A percentile compares a stretch with the other conserved stretches of the same genome.
Evolutionary conservation across 768 basidiomycete genomes (phyloP).

Genomic region (Termitomyces eurrhizus): DNA sequence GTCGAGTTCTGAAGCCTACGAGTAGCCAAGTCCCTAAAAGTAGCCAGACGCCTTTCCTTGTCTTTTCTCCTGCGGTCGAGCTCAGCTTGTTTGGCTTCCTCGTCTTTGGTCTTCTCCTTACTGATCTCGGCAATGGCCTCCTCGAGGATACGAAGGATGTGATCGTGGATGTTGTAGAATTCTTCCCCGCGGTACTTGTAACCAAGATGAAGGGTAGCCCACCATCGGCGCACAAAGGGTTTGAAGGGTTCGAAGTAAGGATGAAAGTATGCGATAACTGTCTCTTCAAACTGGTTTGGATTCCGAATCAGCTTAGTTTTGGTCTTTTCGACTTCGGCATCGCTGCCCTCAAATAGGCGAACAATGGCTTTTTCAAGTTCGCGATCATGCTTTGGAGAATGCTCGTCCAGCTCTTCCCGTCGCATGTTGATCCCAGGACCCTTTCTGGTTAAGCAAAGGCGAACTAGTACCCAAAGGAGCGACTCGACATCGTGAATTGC

Average conservation of each 20-base stretch:
- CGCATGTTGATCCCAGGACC: slow-evolving; percentile 13
- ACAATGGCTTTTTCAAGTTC: neutral
- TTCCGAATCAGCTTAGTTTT: neutral
- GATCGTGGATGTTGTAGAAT: neutral
- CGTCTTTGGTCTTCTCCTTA: neutral
- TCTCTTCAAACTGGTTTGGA: neutral
- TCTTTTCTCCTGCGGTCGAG: neutral
- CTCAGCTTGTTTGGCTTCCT: neutral
- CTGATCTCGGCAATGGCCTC: neutral
- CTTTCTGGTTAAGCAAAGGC: slow-evolving; percentile 15
- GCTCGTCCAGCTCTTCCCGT: neutral
- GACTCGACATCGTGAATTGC: slow-evolving; percentile 20
- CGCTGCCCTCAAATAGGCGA: neutral
- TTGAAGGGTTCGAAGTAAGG: slow-evolving; percentile 2
- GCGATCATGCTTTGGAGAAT: neutral
- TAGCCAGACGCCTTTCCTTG: neutral
- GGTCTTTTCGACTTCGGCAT: neutral
- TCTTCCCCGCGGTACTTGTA: neutral
- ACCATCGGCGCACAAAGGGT: slow-evolving; percentile 2
- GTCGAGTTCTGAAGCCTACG: too few relatives aligned
- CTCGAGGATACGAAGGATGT: neutral
- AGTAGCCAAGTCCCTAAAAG: neutral
- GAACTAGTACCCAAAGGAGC: slow-evolving; percentile 18
- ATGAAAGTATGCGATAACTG: neutral
- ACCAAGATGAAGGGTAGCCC: neutral